A percentile compares a stretch with the other conserved stretches of the same genome.
Evolutionary conservation across 2,329 filamentous ascomycete species (phyloP).

Genomic region (Aureobasidium lini): DNA sequence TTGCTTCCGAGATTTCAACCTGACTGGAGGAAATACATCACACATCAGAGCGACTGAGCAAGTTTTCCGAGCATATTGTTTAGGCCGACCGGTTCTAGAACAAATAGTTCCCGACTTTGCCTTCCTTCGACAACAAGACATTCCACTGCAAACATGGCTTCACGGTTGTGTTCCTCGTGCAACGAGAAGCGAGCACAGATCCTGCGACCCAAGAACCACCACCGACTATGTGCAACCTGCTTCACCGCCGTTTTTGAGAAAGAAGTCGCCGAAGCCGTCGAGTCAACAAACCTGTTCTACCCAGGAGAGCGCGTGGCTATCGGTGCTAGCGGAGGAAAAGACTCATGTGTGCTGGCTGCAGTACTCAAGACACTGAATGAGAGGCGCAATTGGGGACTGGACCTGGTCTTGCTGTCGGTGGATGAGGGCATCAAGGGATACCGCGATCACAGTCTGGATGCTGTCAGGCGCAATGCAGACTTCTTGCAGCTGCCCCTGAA

Average conservation of each 20-base stretch:
- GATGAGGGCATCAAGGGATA: conserved; percentile 98
- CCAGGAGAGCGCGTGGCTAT: conserved; percentile 85
- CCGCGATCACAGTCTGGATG: conserved; percentile 90
- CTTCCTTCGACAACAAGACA: background rate
- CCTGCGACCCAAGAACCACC: conserved; percentile 87
- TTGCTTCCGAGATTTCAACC: background rate
- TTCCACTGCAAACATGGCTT: conserved; percentile 54
- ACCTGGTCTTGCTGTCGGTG: conserved; percentile 81
- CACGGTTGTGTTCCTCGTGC: conserved; percentile 68
- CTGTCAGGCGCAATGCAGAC: conserved; percentile 84
- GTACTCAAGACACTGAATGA: conserved; percentile 93
- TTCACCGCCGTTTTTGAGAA: conserved; percentile 84
- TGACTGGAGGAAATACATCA: background rate
- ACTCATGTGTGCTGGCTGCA: conserved; percentile 90
- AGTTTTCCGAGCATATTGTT: background rate
- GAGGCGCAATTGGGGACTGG: conserved; percentile 74
- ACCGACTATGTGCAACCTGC: conserved; percentile 85
- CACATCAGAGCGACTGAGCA: background rate
- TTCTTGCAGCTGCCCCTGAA: conserved; percentile 89
- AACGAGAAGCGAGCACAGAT: conserved; percentile 73
- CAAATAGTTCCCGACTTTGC: background rate
- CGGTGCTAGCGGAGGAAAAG: conserved; percentile 93
- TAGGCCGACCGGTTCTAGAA: background rate
- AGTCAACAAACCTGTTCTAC: conserved; percentile 68
- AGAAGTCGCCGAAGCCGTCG: conserved; percentile 90